phyloP scores from a whole-genome alignment of 306 rosid species.

The Prosopis cineraria region DNA sequence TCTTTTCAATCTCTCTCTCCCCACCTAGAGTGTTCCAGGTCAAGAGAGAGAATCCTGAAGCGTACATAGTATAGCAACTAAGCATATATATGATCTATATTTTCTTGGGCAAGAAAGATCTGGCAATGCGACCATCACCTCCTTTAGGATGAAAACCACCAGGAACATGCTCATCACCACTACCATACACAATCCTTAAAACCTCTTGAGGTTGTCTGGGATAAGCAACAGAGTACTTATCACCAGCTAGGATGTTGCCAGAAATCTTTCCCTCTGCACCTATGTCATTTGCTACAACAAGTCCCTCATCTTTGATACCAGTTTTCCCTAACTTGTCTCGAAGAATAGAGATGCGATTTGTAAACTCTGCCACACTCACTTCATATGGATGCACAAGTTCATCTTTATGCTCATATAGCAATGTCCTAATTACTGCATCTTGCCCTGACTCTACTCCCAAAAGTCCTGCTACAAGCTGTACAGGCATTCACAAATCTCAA shows the following conservation, averaged over 20 bases:
- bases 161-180: conserved; percentile 57
- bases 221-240: conserved; percentile 56
- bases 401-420: conserved; percentile 43
- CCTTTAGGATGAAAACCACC: conserved; percentile 86
- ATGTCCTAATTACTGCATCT: conserved; percentile 74
- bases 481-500: too few species aligned
- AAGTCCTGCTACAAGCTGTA: conserved; percentile 79
- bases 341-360: conserved; percentile 60
- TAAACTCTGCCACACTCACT: conserved; percentile 62
- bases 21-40: too few species aligned
- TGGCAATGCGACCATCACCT: conserved; percentile 70
- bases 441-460: conserved; percentile 78
- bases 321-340: conserved; percentile 54
- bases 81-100: neutral
- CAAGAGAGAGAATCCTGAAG: too few species aligned
- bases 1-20: too few species aligned
- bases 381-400: conserved; percentile 51
- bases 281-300: conserved; percentile 30
- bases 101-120: neutral
- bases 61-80: too few species aligned
- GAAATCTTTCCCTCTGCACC: conserved; percentile 55
- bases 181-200: conserved; percentile 66
- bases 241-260: conserved; percentile 67
- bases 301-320: conserved; percentile 82
- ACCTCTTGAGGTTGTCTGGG: conserved; percentile 68